A percentile compares a stretch with the other conserved stretches of the same genome.
phyloP scores from a whole-genome alignment of 805 yeast genomes.

The Debaryomyces tyrocola region DNA sequence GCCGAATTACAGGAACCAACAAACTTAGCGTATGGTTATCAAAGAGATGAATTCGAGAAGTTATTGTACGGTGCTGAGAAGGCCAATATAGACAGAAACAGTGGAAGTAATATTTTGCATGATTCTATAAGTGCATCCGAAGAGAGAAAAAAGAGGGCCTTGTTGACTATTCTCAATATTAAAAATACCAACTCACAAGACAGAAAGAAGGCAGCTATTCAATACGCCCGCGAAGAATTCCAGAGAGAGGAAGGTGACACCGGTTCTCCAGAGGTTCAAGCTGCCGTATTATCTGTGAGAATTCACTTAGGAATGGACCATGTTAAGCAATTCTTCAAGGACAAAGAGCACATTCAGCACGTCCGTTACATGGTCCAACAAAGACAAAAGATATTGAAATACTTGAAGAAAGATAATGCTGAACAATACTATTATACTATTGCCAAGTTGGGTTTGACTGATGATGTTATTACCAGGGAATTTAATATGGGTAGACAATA shows the following conservation, averaged over 20 bases:
- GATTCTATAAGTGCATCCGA: constrained; percentile 34
- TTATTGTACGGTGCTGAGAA: constrained; percentile 76
- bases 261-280: constrained; percentile 94
- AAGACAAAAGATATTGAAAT: constrained; percentile 80
- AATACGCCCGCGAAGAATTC: constrained; percentile 75
- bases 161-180: constrained; percentile 70
- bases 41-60: constrained; percentile 67
- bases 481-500: constrained; percentile 78
- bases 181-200: constrained; percentile 67
- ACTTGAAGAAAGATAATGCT: constrained; percentile 78
- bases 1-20: constrained; percentile 67
- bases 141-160: constrained; percentile 62
- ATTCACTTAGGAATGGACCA: constrained; percentile 79
- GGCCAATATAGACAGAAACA: constrained; percentile 44
- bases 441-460: constrained; percentile 84
- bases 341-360: constrained; percentile 63
- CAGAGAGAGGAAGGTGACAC: constrained; percentile 85
- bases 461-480: constrained; percentile 73
- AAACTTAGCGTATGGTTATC: constrained; percentile 60
- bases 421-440: constrained; percentile 83
- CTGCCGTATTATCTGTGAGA: constrained; percentile 81
- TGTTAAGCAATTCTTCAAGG: constrained; percentile 65
- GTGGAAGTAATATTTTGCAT: constrained; percentile 26
- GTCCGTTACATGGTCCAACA: constrained; percentile 85
- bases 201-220: constrained; percentile 54